Evolutionary conservation across 805 yeast genomes (phyloP), one percentile per base, ranked within the genome.

Genomic region (Wickerhamomyces alni): DNA sequence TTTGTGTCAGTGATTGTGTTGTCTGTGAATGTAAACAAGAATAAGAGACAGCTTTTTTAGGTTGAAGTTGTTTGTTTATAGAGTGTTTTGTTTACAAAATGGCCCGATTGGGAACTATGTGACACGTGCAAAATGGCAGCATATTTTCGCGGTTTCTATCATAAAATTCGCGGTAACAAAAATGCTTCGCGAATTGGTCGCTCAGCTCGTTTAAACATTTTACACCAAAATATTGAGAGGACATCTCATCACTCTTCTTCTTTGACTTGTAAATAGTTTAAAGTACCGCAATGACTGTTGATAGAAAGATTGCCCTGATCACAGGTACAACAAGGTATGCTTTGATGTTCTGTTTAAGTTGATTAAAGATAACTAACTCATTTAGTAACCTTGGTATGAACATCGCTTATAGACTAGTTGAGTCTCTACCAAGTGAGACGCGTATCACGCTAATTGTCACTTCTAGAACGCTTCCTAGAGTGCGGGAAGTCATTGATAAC

Each of bases 401-500:
- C 51, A 83, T 88, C 18, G 96, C 94, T 9, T 78, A 82, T 57
- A 69, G 97, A 37, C 66, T 93, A 22, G 68, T 93, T 7, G 81
- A 79, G 40, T 71, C 74, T 31, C 58, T 76, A 3, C 79, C 82
- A 6, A 57, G 65, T 1, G 68, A 69, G 16, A 65, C 66, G 8
- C 68, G 82, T 42, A 54, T 93, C 35, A 88, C 96, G 1, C 66
- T 93, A 9, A 78, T 93, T 10, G 88, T 91, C 10, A 89, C 98
- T 0, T 85, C 96, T 5, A 70, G 99, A 49, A 86, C 95, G 0
- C 68, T 91, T 35, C 88, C 95, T 8, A 77, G 87, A 41, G 97
- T 81, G 5, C 80, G 80, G 41, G 87, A 83, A 46, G 81, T 81
- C 17, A 85, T 91, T 36, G 69, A 67, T 19, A 61, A 63, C 34